These are phyloP conservation scores for Arachnomyces sp. DNA, from an alignment of 2,329 filamentous ascomycete genomes.

Conservation along the genomic window DNA sequence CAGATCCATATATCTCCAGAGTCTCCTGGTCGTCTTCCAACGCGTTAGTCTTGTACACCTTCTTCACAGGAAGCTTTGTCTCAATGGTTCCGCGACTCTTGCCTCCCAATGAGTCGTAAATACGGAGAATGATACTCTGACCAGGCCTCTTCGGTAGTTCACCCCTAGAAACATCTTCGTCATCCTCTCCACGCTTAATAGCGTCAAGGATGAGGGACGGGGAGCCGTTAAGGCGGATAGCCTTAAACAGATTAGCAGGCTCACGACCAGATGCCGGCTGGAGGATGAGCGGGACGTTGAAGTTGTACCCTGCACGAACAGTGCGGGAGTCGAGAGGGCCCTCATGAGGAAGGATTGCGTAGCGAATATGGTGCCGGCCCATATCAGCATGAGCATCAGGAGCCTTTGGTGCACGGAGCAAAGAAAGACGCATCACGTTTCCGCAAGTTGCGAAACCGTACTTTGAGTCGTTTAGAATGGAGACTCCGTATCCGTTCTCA, in stretches of 20 bases:
- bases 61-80: conserved; percentile 62
- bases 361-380: conserved; percentile 78
- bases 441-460: conserved; percentile 90
- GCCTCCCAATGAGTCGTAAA: conserved; percentile 86
- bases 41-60: conserved; percentile 73
- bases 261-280: conserved; percentile 31
- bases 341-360: conserved; percentile 79
- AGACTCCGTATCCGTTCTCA: conserved; percentile 81
- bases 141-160: conserved; percentile 59
- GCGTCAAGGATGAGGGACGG: conserved; percentile 71
- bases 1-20: conserved; percentile 41
- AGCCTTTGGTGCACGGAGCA: conserved; percentile 81
- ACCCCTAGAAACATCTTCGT: conserved; percentile 56
- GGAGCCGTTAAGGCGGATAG: conserved; percentile 60
- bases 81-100: conserved; percentile 62
- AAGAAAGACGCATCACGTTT: conserved; percentile 78
- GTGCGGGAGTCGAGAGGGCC: conserved; percentile 64
- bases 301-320: conserved; percentile 75
- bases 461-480: conserved; percentile 89
- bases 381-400: conserved; percentile 92
- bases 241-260: conserved; percentile 30
- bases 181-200: conserved; percentile 87
- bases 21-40: conserved; percentile 78
- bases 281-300: conserved; percentile 71
- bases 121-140: conserved; percentile 68